These are phyloP conservation scores for Aspergillus sergii DNA, from an alignment of 2,329 filamentous ascomycete genomes.

Conservation along the genomic window DNA sequence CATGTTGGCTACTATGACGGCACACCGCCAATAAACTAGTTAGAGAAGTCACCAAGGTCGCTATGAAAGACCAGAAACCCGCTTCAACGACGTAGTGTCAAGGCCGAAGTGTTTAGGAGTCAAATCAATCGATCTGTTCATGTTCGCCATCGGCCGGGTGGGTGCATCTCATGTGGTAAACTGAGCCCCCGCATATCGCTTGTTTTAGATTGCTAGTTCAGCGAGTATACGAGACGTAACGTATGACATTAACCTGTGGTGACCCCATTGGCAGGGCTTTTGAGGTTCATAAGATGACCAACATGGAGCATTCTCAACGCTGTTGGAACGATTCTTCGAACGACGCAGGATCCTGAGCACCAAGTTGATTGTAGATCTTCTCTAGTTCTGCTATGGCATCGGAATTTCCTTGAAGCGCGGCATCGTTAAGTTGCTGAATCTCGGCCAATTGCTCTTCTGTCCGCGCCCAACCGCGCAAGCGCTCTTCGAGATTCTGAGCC, in stretches of 20 bases:
- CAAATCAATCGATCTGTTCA: neutral
- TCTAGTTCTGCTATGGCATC: conserved; percentile 40
- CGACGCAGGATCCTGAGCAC: conserved; percentile 14
- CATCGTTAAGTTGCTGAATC: conserved; percentile 40
- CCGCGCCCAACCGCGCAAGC: conserved; percentile 40
- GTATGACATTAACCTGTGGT: neutral
- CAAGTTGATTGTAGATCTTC: conserved; percentile 37
- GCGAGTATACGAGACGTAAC: neutral
- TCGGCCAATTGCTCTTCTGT: conserved; percentile 41
- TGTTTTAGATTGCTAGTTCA: neutral
- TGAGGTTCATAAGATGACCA: neutral
- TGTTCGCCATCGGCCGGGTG: neutral
- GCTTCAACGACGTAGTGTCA: neutral
- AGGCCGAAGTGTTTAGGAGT: neutral
- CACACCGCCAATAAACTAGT: neutral
- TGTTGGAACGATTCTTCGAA: conserved; percentile 14
- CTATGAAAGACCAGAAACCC: neutral
- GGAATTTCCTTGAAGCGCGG: conserved; percentile 39
- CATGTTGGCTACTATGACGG: neutral
- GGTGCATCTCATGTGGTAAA: neutral
- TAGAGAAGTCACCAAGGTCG: neutral
- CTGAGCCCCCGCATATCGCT: neutral
- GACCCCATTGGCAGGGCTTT: neutral
- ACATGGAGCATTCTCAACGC: conserved; percentile 5
- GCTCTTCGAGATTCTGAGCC: conserved; percentile 33